Evolutionary conservation across 805 yeast genomes (phyloP).

Genomic region (Jamesozyma spencerorum): DNA sequence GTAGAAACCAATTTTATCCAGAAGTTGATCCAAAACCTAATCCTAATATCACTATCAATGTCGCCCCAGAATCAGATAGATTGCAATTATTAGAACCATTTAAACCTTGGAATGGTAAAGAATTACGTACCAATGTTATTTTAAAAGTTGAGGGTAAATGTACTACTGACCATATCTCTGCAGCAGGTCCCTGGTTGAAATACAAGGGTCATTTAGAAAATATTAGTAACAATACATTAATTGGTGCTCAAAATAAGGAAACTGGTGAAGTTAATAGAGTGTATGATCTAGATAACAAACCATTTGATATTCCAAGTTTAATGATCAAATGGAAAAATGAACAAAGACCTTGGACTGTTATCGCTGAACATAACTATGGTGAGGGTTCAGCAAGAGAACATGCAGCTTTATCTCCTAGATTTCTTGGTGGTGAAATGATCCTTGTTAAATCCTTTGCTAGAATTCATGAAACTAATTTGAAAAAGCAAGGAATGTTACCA

Average conservation of each 20-base stretch:
- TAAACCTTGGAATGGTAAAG: constrained; percentile 77
- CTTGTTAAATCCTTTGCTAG: constrained; percentile 94
- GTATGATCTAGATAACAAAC: constrained; percentile 73
- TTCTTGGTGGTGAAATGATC: constrained; percentile 82
- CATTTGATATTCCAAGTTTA: constrained; percentile 81
- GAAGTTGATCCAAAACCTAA: constrained; percentile 56
- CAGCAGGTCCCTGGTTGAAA: constrained; percentile 98
- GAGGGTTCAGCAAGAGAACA: constrained; percentile 99
- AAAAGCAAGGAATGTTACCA: constrained; percentile 97
- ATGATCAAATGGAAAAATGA: constrained; percentile 94
- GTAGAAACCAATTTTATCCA: constrained; percentile 71
- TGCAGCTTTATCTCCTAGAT: constrained; percentile 93
- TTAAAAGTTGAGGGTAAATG: constrained; percentile 95
- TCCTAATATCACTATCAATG: constrained; percentile 50
- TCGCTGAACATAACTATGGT: constrained; percentile 97
- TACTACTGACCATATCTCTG: constrained; percentile 97
- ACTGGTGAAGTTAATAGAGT: constrained; percentile 92
- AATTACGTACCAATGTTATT: constrained; percentile 63
- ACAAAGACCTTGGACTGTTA: constrained; percentile 79
- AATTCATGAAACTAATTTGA: constrained; percentile 95
- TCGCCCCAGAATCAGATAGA: constrained; percentile 86
- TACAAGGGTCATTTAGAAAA: constrained; percentile 96
- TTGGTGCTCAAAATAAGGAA: constrained; percentile 95
- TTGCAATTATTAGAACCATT: constrained; percentile 87
- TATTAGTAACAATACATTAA: constrained; percentile 87